phyloP scores from a whole-genome alignment of 331 rosid genomes.

The Ulmus americana region DNA sequence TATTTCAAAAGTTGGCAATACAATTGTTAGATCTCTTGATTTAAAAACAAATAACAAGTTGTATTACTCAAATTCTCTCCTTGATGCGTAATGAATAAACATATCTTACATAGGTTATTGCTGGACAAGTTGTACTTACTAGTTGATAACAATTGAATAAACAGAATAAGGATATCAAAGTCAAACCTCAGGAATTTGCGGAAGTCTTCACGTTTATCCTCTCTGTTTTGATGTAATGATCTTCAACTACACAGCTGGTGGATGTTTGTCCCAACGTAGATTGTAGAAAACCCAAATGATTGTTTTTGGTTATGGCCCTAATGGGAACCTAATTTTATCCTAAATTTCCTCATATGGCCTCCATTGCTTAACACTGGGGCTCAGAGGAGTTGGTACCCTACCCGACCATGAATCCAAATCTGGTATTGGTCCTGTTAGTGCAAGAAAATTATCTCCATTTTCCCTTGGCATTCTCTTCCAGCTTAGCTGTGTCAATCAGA shows the following conservation, averaged over 20 bases:
- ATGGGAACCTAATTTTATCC: not conserved
- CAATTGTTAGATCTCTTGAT: no score
- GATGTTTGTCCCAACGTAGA: not conserved
- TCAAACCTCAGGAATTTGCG: not conserved
- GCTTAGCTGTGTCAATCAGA: constrained; percentile 47
- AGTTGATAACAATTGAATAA: not conserved
- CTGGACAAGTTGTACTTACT: not conserved
- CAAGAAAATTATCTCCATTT: constrained; percentile 67
- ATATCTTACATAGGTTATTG: no score
- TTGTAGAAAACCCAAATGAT: not conserved
- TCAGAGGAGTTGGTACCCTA: constrained; percentile 52
- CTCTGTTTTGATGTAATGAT: not conserved
- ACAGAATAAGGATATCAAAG: not conserved
- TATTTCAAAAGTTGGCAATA: no score
- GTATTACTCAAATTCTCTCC: no score
- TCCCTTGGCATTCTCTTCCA: constrained; percentile 68
- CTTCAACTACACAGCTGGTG: not conserved
- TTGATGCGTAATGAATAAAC: no score
- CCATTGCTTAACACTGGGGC: constrained; percentile 57
- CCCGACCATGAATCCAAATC: constrained; percentile 67
- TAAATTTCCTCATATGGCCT: constrained; percentile 28
- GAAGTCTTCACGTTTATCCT: not conserved
- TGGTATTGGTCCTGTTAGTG: constrained; percentile 76
- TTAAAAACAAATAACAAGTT: no score
- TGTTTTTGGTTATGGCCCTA: not conserved